These are phyloP conservation scores for Globisporangium okanoganense DNA, from an alignment of 352 stramenopile genomes.

Conservation along the genomic window DNA sequence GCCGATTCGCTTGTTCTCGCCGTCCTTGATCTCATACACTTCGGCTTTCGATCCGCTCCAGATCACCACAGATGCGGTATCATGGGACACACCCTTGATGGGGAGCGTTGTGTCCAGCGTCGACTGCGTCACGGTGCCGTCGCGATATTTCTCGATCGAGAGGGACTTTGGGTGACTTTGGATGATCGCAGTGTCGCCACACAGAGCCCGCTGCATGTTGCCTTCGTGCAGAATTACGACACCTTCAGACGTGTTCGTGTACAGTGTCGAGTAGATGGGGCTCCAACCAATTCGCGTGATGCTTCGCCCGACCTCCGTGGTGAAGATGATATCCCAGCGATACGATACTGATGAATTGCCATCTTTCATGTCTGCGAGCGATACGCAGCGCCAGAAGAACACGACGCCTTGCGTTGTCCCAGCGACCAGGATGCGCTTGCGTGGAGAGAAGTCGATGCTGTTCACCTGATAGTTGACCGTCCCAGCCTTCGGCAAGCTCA, in stretches of 20 bases:
- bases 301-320: slow-evolving; percentile 38
- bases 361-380: slow-evolving; percentile 24
- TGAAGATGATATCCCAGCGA: slow-evolving; percentile 72
- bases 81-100: slow-evolving; percentile 86
- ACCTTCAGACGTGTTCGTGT: slow-evolving; percentile 64
- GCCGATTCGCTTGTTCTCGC: slow-evolving; percentile 44
- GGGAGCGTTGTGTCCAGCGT: slow-evolving; percentile 59
- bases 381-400: slow-evolving; percentile 87
- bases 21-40: slow-evolving; percentile 84
- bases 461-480: slow-evolving; percentile 64
- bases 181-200: slow-evolving; percentile 81
- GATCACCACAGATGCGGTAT: slow-evolving; percentile 66
- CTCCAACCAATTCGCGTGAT: slow-evolving; percentile 73
- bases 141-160: slow-evolving; percentile 75
- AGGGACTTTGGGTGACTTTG: slow-evolving; percentile 68
- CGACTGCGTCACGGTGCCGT: slow-evolving; percentile 64
- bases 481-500: slow-evolving; percentile 67
- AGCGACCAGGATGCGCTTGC: slow-evolving; percentile 83
- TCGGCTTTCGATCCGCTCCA: slow-evolving; percentile 86
- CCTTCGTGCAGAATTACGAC: slow-evolving; percentile 83
- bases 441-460: slow-evolving; percentile 86
- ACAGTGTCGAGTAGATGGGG: slow-evolving; percentile 52
- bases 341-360: slow-evolving; percentile 23
- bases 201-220: slow-evolving; percentile 78
- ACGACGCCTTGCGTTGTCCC: slow-evolving; percentile 83